A percentile compares a stretch with the other conserved stretches of the same genome.
Conservation (phyloP, 1,284 basidiomycete genomes). For the Bjerkandera adusta region DNA sequence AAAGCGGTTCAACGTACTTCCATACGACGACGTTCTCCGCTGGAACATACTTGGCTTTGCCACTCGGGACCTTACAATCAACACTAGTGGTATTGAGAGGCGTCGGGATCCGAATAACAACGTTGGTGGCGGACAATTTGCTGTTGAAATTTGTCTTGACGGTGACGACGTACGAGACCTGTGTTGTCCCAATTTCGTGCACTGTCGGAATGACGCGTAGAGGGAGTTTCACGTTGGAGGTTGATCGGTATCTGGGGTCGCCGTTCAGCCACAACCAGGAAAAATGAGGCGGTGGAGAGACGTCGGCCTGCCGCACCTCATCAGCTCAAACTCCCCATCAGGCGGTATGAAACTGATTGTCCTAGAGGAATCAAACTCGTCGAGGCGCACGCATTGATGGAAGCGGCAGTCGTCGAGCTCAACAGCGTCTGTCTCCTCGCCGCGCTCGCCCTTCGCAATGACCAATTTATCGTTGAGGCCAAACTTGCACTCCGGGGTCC, state of each 20-base stretch:
- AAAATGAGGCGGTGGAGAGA: constrained; percentile 9
- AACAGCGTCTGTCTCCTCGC: constrained; percentile 69
- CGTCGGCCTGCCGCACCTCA: constrained; percentile 83
- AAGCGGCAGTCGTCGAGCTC: constrained; percentile 98
- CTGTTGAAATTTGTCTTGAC: constrained; percentile 88
- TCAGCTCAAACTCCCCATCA: constrained; percentile 98
- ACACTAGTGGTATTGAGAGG: constrained; percentile 92
- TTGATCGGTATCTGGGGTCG: constrained; percentile 82
- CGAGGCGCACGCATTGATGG: constrained; percentile 96
- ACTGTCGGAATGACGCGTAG: constrained; percentile 90
- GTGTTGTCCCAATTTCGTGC: constrained; percentile 87
- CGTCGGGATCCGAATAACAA: constrained; percentile 93
- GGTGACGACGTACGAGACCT: constrained; percentile 90
- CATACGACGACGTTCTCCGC: constrained; percentile 95
- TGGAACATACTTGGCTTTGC: constrained; percentile 97
- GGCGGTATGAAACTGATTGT: constrained; percentile 98
- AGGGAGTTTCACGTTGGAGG: constrained; percentile 93
- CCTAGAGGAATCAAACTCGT: constrained; percentile 90
- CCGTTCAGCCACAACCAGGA: not conserved
- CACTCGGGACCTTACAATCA: constrained; percentile 86
- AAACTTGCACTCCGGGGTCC: constrained; percentile 97
- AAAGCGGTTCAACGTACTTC: constrained; percentile 74
- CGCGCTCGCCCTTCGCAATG: constrained; percentile 81
- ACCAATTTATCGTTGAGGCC: constrained; percentile 98
- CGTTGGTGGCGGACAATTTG: constrained; percentile 92